These are phyloP conservation scores for Pulicaria dysenterica DNA, from an alignment of 129 eudicot genomes.

Conservation along the genomic window DNA sequence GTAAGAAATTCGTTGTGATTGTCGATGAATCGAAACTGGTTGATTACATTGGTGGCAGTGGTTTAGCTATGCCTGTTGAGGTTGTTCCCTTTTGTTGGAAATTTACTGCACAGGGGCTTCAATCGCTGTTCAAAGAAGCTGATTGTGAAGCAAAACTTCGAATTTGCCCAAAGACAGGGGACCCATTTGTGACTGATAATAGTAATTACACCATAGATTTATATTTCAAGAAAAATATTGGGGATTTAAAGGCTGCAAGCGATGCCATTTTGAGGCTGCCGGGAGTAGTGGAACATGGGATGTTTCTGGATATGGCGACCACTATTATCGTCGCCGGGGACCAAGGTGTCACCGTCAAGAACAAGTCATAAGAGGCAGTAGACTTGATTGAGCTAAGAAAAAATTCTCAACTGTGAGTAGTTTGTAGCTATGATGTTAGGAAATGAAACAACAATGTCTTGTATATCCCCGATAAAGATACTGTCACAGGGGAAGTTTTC, in stretches of 20 bases:
- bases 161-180: conserved; percentile 34
- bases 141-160: conserved; percentile 77
- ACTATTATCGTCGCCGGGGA: conserved; percentile 79
- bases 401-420: not conserved
- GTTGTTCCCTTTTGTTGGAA: conserved; percentile 84
- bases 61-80: conserved; percentile 86
- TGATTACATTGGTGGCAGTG: conserved; percentile 72
- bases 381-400: not conserved
- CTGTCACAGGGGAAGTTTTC: too few species aligned
- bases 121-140: conserved; percentile 54
- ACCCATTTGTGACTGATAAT: conserved; percentile 74
- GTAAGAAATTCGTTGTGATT: conserved; percentile 65
- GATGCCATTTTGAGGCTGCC: conserved; percentile 83
- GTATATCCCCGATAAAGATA: too few species aligned
- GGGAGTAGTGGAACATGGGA: conserved; percentile 90
- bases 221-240: conserved; percentile 66
- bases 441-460: conserved; percentile 11
- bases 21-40: conserved; percentile 83
- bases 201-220: conserved; percentile 73
- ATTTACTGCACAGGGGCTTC: conserved; percentile 51
- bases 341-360: conserved; percentile 66
- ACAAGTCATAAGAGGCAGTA: conserved; percentile 33
- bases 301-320: conserved; percentile 86
- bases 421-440: conserved; percentile 9
- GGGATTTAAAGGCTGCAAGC: conserved; percentile 75